Evolutionary conservation across 1,284 basidiomycete species (phyloP), one percentile per base, ranked within the genome.

Genomic region (Wallemia hederae): DNA sequence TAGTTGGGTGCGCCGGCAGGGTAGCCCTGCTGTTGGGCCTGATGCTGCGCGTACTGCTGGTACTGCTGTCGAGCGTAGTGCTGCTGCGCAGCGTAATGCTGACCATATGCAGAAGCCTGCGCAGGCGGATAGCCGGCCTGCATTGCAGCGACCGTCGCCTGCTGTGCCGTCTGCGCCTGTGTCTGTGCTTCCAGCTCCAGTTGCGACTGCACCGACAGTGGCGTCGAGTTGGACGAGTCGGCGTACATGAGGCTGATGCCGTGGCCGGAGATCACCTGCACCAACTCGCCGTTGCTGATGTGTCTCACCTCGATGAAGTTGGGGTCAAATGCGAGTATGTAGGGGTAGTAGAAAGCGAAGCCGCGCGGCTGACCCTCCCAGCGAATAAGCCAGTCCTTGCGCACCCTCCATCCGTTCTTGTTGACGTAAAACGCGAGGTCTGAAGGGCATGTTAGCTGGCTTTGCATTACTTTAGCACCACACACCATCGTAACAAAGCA

Each of bases 371-470:
- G 77, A 2, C 94, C 94, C 72, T 98, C 91, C 94, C 94, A 99
- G 66, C 88, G 78, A 25, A 98, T 84, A 76, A 92, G 87, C 77
- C 94, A 97, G 63, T 87, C 82, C 65, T 80, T 82, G 61, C 88
- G 77, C 58, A 90, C 86, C 61, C 90, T 77, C 77, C 88, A 87
- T 14, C 94, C 94, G 65, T 83, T 92, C 75, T 88, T 90, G 72
- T 97, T 94, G 66, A 98, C 89, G 72, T 96, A 98, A 70, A 99
- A 97, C 0, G 94, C 92, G 70, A 96, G 97, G 72, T 97, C 92
- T 90, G 68, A 33, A n/a, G 24, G 9, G 25, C 19, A 26, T 27
- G n/a, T 31, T 19, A 19, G 26, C 1, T 28, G 55, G 34, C n/a
- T n/a, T 14, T 24, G 5, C 31, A 24, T 26, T 2, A 25, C 9